Evolutionary conservation across 1,284 basidiomycete genomes (phyloP), one percentile per base, ranked within the genome.

Genomic region (Takashimella tepidaria): DNA sequence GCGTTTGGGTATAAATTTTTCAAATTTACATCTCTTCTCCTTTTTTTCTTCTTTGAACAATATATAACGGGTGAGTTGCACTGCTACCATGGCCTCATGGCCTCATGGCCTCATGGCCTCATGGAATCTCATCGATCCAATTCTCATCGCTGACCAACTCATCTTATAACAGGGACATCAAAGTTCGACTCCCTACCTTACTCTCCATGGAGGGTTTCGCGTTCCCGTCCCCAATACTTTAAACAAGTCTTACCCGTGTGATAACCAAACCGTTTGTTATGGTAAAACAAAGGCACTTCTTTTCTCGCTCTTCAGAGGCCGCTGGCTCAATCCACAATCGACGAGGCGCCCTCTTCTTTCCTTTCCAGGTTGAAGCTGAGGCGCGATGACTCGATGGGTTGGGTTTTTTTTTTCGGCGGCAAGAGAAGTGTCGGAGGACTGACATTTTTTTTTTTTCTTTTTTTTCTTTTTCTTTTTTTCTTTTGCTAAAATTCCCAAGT

Each of bases 201-300:
- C 66, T 69, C 68, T 55, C 72, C 63, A 68, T 74, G 63, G 66
- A 63, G 61, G 62, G 66, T 65, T 57, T 74, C 72, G 72, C 72
- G 72, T 74, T 74, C 72, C 72, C 72, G 72, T 74, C 68, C 68
- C 66, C 70, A 61, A 74, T 57, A 73, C 50, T 50, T n/a, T n/a
- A 54, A 72, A 40, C 27, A 46, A 59, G 61, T 56, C 48, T 52
- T 58, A 58, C 66, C 57, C 58, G 56, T 66, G 57, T 63, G 66
- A 70, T 70, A 67, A 57, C 58, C 68, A 70, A 70, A 65, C 58
- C 57, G 60, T 40, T 45, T 27, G 41, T 51, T 27, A 47, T 50
- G 41, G 55, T 51, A 50, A 47, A 47, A 49, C 31, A 8, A 37
- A 16, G 31, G 31, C 31, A 37, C 31, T 37, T 16, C 16, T 37